Percentiles rank a stretch among this genome's conserved stretches.
phyloP scores from a whole-genome alignment of 177 flowering plant species.

The Telopea speciosissima region DNA sequence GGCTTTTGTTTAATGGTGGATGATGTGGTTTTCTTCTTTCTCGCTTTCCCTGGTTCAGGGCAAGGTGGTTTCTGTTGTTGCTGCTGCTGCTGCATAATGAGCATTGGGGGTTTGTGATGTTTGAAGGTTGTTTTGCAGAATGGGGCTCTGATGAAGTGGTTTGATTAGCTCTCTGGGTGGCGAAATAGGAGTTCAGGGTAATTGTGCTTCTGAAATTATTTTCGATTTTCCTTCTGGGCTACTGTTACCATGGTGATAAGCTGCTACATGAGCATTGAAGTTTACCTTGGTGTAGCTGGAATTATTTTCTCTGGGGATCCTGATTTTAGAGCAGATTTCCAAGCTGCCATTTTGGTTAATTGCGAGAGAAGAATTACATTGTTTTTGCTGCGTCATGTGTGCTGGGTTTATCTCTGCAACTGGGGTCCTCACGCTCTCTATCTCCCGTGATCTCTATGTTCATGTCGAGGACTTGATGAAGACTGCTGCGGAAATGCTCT shows the following conservation, averaged over 20 bases:
- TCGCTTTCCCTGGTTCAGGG: background rate
- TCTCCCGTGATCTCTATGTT: constrained; percentile 6
- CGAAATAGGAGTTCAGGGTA: background rate
- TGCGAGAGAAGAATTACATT: background rate
- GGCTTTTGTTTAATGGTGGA: background rate
- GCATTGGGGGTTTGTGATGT: too few species aligned
- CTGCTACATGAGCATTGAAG: background rate
- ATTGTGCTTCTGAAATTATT: background rate
- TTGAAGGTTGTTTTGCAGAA: background rate
- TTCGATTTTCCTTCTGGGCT: background rate
- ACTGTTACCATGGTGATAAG: background rate
- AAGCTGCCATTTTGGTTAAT: background rate
- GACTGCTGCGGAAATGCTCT: constrained; percentile 13
- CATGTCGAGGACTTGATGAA: constrained; percentile 10
- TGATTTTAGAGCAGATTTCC: background rate
- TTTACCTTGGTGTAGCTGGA: background rate
- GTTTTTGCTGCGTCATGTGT: background rate
- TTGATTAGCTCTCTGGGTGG: background rate
- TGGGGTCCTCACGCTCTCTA: constrained; percentile 8
- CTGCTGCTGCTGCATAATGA: too few species aligned
- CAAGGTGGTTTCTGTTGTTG: background rate
- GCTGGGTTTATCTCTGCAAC: background rate
- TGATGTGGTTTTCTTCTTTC: background rate
- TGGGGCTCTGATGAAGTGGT: background rate
- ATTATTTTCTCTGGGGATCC: background rate